These are phyloP conservation scores for Chaetomiaceae sp. DNA, from an alignment of 2,329 filamentous ascomycete species.

Conservation along the genomic window DNA sequence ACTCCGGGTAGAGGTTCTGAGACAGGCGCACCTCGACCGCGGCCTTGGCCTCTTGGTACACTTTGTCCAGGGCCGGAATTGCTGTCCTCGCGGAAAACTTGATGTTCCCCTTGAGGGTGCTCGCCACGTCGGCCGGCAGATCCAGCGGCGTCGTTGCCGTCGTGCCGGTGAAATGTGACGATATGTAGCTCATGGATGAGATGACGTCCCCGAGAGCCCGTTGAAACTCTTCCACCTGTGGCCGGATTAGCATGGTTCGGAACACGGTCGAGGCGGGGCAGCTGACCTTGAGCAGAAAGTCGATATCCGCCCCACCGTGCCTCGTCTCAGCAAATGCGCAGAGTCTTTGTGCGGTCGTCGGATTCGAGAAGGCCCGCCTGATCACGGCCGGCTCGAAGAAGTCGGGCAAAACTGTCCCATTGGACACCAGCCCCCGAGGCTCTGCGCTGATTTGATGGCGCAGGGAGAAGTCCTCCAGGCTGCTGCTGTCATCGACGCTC, in stretches of 20 bases:
- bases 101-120: slow-evolving; percentile 42
- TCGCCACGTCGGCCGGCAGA: slow-evolving; percentile 38
- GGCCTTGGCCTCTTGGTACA: slow-evolving; percentile 38
- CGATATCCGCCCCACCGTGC: slow-evolving; percentile 46
- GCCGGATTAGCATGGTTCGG: background rate
- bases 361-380: slow-evolving; percentile 46
- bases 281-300: slow-evolving; percentile 43
- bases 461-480: slow-evolving; percentile 19
- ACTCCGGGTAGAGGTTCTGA: slow-evolving; percentile 45
- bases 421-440: slow-evolving; percentile 7
- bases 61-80: slow-evolving; percentile 41
- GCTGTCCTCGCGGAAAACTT: slow-evolving; percentile 42
- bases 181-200: slow-evolving; percentile 35
- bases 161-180: slow-evolving; percentile 34
- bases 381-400: slow-evolving; percentile 49
- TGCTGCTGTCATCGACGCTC: slow-evolving; percentile 18
- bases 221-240: slow-evolving; percentile 42
- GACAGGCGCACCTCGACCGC: slow-evolving; percentile 40
- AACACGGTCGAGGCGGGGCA: background rate
- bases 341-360: slow-evolving; percentile 43
- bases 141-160: slow-evolving; percentile 39
- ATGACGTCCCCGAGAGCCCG: slow-evolving; percentile 38
- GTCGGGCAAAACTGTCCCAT: slow-evolving; percentile 33
- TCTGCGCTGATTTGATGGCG: background rate
- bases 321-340: slow-evolving; percentile 46